Evolutionary conservation across 2,329 filamentous ascomycete genomes (phyloP).

Genomic region (Shiraia bambusicola): DNA sequence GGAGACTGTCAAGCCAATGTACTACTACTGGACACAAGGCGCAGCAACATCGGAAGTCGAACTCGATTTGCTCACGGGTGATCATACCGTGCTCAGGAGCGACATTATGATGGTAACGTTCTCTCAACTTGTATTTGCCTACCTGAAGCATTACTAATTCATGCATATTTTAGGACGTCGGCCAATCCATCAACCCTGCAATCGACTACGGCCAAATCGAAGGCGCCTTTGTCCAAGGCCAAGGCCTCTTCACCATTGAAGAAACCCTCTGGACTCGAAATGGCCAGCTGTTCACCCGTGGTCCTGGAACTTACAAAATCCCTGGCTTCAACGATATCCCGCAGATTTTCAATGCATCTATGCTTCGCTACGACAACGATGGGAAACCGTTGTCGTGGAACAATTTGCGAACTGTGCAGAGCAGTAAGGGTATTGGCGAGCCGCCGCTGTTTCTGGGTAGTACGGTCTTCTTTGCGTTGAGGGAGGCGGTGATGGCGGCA

Average conservation of each 20-base stretch:
- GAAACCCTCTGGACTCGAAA: slow-evolving; percentile 69
- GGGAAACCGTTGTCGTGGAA: slow-evolving; percentile 67
- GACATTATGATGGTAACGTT: slow-evolving; percentile 79
- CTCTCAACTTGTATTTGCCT: neutral
- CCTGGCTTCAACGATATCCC: slow-evolving; percentile 86
- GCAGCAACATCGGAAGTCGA: slow-evolving; percentile 87
- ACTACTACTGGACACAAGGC: slow-evolving; percentile 92
- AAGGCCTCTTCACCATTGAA: slow-evolving; percentile 77
- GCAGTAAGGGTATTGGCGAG: slow-evolving; percentile 75
- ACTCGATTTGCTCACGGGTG: slow-evolving; percentile 85
- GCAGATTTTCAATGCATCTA: slow-evolving; percentile 76
- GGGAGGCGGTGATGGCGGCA: slow-evolving; percentile 76
- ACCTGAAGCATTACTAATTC: slow-evolving; percentile 2
- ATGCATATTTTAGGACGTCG: slow-evolving; percentile 63
- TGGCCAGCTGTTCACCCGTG: slow-evolving; percentile 64
- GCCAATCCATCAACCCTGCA: slow-evolving; percentile 73
- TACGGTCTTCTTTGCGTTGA: slow-evolving; percentile 81
- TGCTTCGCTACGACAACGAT: slow-evolving; percentile 68
- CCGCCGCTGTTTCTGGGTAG: slow-evolving; percentile 76
- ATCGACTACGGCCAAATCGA: slow-evolving; percentile 83
- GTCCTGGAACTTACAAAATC: slow-evolving; percentile 77
- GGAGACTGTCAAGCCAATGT: slow-evolving; percentile 64
- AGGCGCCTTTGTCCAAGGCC: slow-evolving; percentile 76
- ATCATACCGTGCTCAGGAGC: slow-evolving; percentile 83
- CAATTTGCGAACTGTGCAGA: slow-evolving; percentile 79